Conservation (phyloP, 2,329 filamentous ascomycete genomes). For the Fusarium sambucinum region DNA sequence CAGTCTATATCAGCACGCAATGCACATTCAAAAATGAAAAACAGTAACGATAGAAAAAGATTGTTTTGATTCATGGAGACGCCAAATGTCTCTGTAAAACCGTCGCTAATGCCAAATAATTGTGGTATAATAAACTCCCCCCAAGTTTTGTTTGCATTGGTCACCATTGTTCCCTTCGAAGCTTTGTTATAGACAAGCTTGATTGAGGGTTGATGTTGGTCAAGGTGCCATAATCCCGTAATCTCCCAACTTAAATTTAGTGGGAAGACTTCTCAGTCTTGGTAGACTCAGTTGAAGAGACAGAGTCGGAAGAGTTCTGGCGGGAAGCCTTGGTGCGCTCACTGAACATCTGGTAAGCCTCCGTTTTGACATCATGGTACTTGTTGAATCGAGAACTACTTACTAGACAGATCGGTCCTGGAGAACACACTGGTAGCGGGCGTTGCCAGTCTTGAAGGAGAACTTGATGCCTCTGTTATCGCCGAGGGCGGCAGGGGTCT, state of each 20-base stretch:
- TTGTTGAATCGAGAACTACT: slow-evolving; percentile 33
- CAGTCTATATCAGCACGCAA: neutral
- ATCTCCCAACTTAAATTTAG: slow-evolving; percentile 17
- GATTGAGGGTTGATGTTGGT: slow-evolving; percentile 5
- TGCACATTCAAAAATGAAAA: neutral
- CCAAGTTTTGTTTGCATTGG: slow-evolving; percentile 14
- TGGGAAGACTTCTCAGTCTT: slow-evolving; percentile 43
- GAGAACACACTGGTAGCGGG: slow-evolving; percentile 56
- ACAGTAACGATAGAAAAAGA: slow-evolving; percentile 13
- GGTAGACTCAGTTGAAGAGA: slow-evolving; percentile 49
- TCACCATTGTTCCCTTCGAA: slow-evolving; percentile 7
- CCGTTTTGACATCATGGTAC: neutral
- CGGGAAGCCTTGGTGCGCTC: slow-evolving; percentile 57
- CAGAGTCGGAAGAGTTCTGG: slow-evolving; percentile 54
- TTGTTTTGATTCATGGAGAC: slow-evolving; percentile 43
- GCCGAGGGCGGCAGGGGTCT: slow-evolving; percentile 48
- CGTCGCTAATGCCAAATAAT: slow-evolving; percentile 45
- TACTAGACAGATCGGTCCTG: slow-evolving; percentile 61
- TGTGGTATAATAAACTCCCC: slow-evolving; percentile 36
- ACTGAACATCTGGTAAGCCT: slow-evolving; percentile 47
- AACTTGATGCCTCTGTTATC: slow-evolving; percentile 60
- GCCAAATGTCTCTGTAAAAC: slow-evolving; percentile 34
- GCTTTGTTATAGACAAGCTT: neutral
- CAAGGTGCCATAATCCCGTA: slow-evolving; percentile 14
- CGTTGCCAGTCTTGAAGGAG: slow-evolving; percentile 59